phyloP scores from a whole-genome alignment of 2,329 filamentous ascomycete species.

The Fusarium lateritium region DNA sequence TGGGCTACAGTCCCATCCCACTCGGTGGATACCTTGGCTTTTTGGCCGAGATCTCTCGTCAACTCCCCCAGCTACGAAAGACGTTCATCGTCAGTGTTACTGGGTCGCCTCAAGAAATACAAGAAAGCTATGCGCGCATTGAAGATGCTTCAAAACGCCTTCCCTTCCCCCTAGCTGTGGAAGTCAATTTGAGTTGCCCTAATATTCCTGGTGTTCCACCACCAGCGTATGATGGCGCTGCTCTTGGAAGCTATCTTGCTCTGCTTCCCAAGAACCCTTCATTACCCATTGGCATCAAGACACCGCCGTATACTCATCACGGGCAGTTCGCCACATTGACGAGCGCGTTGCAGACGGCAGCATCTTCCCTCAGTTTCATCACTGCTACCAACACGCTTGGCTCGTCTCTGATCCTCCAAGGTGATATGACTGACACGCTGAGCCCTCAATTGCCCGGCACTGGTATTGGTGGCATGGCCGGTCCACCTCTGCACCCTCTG shows the following conservation, averaged over 20 bases:
- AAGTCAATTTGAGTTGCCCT: slow-evolving; percentile 84
- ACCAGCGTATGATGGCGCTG: slow-evolving; percentile 74
- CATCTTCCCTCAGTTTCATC: slow-evolving; percentile 71
- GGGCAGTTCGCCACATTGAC: slow-evolving; percentile 74
- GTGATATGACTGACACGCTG: slow-evolving; percentile 16
- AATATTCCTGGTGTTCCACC: slow-evolving; percentile 80
- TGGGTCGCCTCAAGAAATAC: slow-evolving; percentile 71
- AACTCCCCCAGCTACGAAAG: slow-evolving; percentile 58
- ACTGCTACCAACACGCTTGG: slow-evolving; percentile 83
- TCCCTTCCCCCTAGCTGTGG: slow-evolving; percentile 73
- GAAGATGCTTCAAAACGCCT: slow-evolving; percentile 55
- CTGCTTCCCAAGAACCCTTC: slow-evolving; percentile 57
- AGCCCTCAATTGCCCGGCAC: slow-evolving; percentile 65
- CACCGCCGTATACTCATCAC: slow-evolving; percentile 81
- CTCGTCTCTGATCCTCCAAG: slow-evolving; percentile 71
- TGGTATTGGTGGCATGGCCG: slow-evolving; percentile 80
- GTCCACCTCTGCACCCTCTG: slow-evolving; percentile 79
- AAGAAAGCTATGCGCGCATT: slow-evolving; percentile 68
- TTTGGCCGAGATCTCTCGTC: slow-evolving; percentile 62
- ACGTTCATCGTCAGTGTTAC: slow-evolving; percentile 80
- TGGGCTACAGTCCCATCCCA: slow-evolving; percentile 79
- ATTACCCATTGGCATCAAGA: slow-evolving; percentile 75
- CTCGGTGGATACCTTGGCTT: slow-evolving; percentile 72
- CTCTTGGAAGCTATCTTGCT: slow-evolving; percentile 69
- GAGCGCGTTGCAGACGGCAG: slow-evolving; percentile 60